These are phyloP conservation scores for Oryza brachyantha DNA, from an alignment of 176 grass and related monocot genomes.

Conservation along the genomic window DNA sequence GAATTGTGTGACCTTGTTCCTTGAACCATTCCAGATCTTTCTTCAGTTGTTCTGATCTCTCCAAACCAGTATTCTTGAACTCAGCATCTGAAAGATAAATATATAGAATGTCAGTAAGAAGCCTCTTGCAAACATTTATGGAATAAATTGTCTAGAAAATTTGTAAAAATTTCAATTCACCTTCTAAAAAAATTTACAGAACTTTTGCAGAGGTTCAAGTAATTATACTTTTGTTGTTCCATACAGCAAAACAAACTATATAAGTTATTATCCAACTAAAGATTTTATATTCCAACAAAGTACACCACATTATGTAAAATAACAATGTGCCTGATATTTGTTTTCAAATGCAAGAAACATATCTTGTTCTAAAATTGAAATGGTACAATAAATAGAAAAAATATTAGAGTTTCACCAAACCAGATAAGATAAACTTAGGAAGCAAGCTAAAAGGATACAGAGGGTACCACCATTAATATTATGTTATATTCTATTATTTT, in stretches of 20 bases:
- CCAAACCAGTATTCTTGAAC: slow-evolving; percentile 85
- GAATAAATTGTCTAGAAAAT: neutral
- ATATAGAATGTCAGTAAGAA: slow-evolving; percentile 10
- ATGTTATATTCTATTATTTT: neutral
- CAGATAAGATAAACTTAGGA: neutral
- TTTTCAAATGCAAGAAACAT: neutral
- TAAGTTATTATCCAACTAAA: neutral
- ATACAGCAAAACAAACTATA: neutral
- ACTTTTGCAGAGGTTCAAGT: neutral
- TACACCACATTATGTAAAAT: too few relatives aligned
- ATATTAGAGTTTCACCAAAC: neutral
- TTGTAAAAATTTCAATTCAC: neutral
- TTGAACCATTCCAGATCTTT: slow-evolving; percentile 93
- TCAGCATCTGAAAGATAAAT: slow-evolving; percentile 62
- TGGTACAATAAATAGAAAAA: neutral
- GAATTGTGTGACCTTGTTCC: slow-evolving; percentile 71
- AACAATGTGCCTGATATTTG: too few relatives aligned
- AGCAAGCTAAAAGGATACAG: neutral
- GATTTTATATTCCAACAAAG: neutral
- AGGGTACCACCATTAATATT: neutral
- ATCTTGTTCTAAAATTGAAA: neutral
- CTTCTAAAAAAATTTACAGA: neutral
- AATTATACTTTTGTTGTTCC: neutral
- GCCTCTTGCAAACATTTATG: neutral
- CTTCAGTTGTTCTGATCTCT: slow-evolving; percentile 79